Evolutionary conservation across 2,329 filamentous ascomycete species (phyloP).

Genomic region (Botryosphaeria agaves): DNA sequence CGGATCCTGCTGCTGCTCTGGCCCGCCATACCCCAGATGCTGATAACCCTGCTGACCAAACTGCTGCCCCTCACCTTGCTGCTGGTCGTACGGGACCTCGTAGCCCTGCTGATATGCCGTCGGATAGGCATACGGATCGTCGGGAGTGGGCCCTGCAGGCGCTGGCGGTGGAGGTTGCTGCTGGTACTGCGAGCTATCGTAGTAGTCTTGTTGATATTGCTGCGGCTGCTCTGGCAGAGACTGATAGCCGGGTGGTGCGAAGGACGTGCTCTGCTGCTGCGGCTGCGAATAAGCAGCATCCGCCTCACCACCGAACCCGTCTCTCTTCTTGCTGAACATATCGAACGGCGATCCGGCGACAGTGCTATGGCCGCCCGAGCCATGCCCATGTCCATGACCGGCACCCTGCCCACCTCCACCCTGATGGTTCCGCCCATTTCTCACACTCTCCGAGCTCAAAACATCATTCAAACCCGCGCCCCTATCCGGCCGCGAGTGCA

Average conservation of each 20-base stretch:
- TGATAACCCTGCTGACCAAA: constrained; percentile 1
- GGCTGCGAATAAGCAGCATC: not conserved
- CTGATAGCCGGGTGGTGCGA: not conserved
- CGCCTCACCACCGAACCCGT: not conserved
- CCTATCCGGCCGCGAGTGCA: constrained; percentile 48
- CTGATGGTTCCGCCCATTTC: constrained; percentile 62
- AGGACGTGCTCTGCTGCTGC: not conserved
- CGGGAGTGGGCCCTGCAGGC: constrained; percentile 11
- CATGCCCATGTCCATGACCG: constrained; percentile 1
- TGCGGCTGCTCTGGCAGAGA: not conserved
- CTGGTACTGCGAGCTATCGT: not conserved
- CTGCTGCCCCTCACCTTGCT: constrained; percentile 2
- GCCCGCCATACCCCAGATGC: not conserved
- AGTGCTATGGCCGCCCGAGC: constrained; percentile 1
- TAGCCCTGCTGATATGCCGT: constrained; percentile 18
- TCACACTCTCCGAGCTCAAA: constrained; percentile 73
- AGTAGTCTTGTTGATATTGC: not conserved
- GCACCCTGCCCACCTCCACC: constrained; percentile 7
- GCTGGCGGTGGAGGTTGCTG: constrained; percentile 4
- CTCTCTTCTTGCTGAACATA: not conserved
- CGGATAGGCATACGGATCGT: constrained; percentile 12
- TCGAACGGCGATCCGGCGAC: constrained; percentile 1
- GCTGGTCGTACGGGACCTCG: constrained; percentile 13
- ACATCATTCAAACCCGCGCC: constrained; percentile 51
- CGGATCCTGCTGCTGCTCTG: not conserved